Conservation (phyloP, 2,329 filamentous ascomycete species). For the Lachnellula suecica region DNA sequence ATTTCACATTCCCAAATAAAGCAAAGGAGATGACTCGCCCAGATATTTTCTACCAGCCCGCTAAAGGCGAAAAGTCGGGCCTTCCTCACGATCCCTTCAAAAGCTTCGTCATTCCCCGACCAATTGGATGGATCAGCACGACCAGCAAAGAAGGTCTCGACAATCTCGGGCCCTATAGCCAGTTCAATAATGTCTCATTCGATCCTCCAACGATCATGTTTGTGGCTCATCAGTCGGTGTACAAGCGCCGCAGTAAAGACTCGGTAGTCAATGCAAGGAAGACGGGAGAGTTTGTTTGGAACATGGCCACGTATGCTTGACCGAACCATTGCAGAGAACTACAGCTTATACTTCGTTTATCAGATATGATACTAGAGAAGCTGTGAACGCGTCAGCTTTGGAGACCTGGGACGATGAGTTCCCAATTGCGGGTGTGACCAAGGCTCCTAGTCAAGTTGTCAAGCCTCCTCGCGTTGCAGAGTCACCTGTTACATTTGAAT, state of each 20-base stretch:
- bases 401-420: slow-evolving; percentile 15
- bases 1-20: neutral
- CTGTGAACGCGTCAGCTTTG: slow-evolving; percentile 6
- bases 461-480: slow-evolving; percentile 15
- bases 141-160: slow-evolving; percentile 11
- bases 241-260: slow-evolving; percentile 14
- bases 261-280: slow-evolving; percentile 14
- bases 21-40: neutral
- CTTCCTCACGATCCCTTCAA: slow-evolving; percentile 15
- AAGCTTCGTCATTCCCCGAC: slow-evolving; percentile 6
- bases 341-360: neutral
- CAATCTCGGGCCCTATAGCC: slow-evolving; percentile 13
- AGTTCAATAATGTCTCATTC: slow-evolving; percentile 18
- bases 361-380: slow-evolving; percentile 6
- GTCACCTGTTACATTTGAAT: slow-evolving; percentile 17
- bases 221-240: slow-evolving; percentile 14
- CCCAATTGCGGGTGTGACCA: slow-evolving; percentile 11
- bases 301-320: slow-evolving; percentile 18
- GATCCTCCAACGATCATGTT: slow-evolving; percentile 16
- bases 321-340: neutral
- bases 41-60: slow-evolving; percentile 12
- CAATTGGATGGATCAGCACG: slow-evolving; percentile 4
- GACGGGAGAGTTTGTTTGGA: slow-evolving; percentile 19
- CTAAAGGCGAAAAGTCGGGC: slow-evolving; percentile 8
- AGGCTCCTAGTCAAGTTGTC: slow-evolving; percentile 9